Percentiles rank a stretch among this genome's conserved stretches.
Conservation (phyloP, 2,329 filamentous ascomycete species). For the Aspergillus jensenii region DNA sequence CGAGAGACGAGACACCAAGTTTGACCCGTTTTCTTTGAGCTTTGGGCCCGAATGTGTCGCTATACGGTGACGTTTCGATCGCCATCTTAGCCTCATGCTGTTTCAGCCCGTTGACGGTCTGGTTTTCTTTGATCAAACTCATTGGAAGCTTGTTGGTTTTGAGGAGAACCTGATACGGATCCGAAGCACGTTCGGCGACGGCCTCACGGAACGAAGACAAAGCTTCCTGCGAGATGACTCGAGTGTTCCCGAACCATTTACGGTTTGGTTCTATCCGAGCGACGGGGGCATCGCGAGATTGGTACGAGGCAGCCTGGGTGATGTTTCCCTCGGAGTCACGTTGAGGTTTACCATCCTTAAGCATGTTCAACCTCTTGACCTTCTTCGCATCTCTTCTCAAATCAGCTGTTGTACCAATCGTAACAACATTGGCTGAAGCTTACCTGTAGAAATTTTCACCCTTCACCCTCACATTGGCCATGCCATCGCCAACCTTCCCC, state of each 20-base stretch:
- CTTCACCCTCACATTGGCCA: slow-evolving; percentile 88
- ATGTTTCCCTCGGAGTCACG: slow-evolving; percentile 82
- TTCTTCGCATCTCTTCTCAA: slow-evolving; percentile 68
- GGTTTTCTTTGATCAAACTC: slow-evolving; percentile 82
- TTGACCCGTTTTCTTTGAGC: slow-evolving; percentile 90
- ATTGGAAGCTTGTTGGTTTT: slow-evolving; percentile 97
- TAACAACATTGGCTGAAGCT: slow-evolving; percentile 19
- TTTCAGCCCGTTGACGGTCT: slow-evolving; percentile 78
- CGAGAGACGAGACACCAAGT: slow-evolving; percentile 76
- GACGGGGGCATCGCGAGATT: slow-evolving; percentile 76
- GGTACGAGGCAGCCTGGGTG: slow-evolving; percentile 77
- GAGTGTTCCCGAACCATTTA: slow-evolving; percentile 96
- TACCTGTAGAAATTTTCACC: slow-evolving; percentile 98
- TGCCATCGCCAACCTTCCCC: slow-evolving; percentile 81
- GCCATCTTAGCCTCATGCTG: slow-evolving; percentile 93
- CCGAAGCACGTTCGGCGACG: slow-evolving; percentile 83
- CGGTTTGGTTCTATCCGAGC: slow-evolving; percentile 93
- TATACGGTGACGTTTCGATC: slow-evolving; percentile 81
- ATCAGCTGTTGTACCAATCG: slow-evolving; percentile 11
- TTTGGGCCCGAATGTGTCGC: slow-evolving; percentile 89
- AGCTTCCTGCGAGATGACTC: slow-evolving; percentile 86
- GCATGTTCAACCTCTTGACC: slow-evolving; percentile 84
- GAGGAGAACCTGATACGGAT: slow-evolving; percentile 91
- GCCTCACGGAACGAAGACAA: slow-evolving; percentile 84
- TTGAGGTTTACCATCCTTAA: slow-evolving; percentile 80